Base-by-base conservation (phyloP, 1,139 yeast species). In the Yamadazyma triangularis region DNA sequence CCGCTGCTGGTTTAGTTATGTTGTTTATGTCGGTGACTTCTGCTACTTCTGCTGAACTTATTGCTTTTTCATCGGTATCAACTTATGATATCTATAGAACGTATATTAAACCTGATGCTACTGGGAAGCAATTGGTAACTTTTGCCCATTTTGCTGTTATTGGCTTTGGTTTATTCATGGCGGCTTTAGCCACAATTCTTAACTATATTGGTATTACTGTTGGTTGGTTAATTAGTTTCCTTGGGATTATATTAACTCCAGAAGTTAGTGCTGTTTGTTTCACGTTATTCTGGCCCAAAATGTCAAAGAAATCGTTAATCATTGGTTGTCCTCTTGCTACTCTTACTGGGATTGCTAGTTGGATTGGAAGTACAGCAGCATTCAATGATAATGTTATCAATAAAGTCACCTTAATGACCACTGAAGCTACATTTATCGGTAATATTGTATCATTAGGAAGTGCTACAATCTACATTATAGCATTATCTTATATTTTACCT, bases 291-390 rank as follows among this genome's bases (percentile, higher is more conserved):
- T 76, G 80, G 48, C 65, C 68, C 27, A 76, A 73, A 23, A 65
- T 73, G 34, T 63, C 73, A 3, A 54, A 48, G 31, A 48, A 48
- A 31, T 63, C 73, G 4, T 65, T 69, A 9, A 36, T 60, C 11
- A 47, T 66, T 19, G 67, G 77, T 4, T 71, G 76, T 3, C 64
- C 74, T 5, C 41, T 70, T 23, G 75, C 76, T 1, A 64, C 77
- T 2, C 39, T 52, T 2, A 50, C 64, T 15, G 77, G 75, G 16
- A 41, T 73, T 25, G 60, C 53, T 7, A 56, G 72, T 25, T 74
- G 80, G 80, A 51, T 72, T 19, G 73, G 65, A 4, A 28, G 40
- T 4, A 36, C 47, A 9, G 35, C 41, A 25, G 30, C 27, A 16
- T 51, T 53, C 26, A 57, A 48, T 18, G 53, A 38, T 34, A 53